Evolutionary conservation across 257 asterid genomes (phyloP).

Genomic region (Parsonsia alboflavescens): DNA sequence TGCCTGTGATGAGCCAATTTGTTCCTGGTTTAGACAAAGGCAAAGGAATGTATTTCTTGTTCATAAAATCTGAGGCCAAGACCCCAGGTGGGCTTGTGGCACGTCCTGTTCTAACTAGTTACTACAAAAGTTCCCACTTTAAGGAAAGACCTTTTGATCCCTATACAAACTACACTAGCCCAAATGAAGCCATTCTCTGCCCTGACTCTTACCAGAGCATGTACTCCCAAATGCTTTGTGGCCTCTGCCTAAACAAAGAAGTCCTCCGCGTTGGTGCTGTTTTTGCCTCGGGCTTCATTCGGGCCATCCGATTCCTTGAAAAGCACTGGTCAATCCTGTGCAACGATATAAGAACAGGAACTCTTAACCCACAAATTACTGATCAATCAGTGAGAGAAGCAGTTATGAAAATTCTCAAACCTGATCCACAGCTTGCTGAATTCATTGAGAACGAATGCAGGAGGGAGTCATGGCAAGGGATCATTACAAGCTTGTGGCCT

Average conservation of each 20-base stretch:
- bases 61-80: conserved; percentile 64
- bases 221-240: conserved; percentile 95
- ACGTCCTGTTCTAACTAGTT: conserved; percentile 82
- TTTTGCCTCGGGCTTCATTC: conserved; percentile 86
- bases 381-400: conserved; percentile 55
- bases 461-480: conserved; percentile 65
- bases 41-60: conserved; percentile 85
- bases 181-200: conserved; percentile 77
- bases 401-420: conserved; percentile 43
- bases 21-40: conserved; percentile 70
- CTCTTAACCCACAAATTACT: conserved; percentile 44
- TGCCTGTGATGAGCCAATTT: conserved; percentile 90
- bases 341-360: conserved; percentile 62
- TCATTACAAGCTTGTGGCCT: conserved; percentile 79
- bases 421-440: conserved; percentile 61
- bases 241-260: conserved; percentile 50
- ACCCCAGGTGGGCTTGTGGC: conserved; percentile 83
- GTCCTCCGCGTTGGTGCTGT: conserved; percentile 96
- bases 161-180: conserved; percentile 91
- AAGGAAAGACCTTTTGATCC: conserved; percentile 71
- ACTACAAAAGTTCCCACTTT: conserved; percentile 79
- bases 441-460: conserved; percentile 57
- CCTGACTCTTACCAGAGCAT: conserved; percentile 84
- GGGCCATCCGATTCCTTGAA: conserved; percentile 74
- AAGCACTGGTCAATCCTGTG: conserved; percentile 67